Evolutionary conservation across 768 basidiomycete species (phyloP), one percentile per base, ranked within the genome.

Genomic region (Lactarius evosmus): DNA sequence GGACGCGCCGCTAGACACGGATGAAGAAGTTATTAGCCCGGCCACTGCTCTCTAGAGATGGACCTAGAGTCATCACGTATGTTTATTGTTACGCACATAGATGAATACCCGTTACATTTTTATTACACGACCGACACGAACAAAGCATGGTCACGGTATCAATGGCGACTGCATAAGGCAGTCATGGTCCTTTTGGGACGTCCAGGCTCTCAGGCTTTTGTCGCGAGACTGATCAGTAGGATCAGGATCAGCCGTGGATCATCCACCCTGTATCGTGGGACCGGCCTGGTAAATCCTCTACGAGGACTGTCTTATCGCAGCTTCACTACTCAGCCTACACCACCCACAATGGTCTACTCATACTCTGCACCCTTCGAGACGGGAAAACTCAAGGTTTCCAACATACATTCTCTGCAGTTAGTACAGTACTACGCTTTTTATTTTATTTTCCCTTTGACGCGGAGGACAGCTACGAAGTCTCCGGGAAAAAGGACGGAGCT

Each of bases 361-460:
- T 67, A 60, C 44, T 34, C 61, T 17, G 33, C 58, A 14, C 60
- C 68, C 46, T 69, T 64, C 44, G 59, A 63, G 11, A 30, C 61
- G 1, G 66, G 57, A 25, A 67, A 59, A 19, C 68, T 69, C 62
- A 60, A 62, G 29, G 68, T 69, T 44, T 69, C 68, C n/a, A 62
- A 69, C 29, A 52, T 64, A 7, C 68, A 69, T 38, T n/a, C 60
- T 12, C 29, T 69, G 5, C 62, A 69, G 68, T 69, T 14, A 57
- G 68, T 67, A 34, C 22, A 53, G 66, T 67, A 25, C 22, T 7
- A 8, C 17, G 4, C 14, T 29, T 9, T 56, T 12, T 4, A 52
- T 22, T 25, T 11, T n/a, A 22, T 17, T 25, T 7, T 29, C 7
- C 2, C 3, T 36, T 1, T 62, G 56, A 46, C 44, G 25, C 12